Base-by-base conservation (phyloP, 208 protist species). In the Trypanosoma cruzi region DNA sequence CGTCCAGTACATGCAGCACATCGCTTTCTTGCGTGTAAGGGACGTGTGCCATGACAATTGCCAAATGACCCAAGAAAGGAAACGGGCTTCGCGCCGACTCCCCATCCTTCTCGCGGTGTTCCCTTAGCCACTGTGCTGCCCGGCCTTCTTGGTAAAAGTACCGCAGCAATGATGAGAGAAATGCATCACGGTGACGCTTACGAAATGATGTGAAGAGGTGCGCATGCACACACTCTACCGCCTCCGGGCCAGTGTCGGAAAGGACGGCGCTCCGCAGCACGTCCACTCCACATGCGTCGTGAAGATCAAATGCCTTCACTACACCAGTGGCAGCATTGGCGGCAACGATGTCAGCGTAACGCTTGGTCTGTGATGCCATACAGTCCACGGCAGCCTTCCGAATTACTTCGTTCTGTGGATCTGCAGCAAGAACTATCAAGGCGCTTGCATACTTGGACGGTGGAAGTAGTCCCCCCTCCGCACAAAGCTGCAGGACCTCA, bases 81-180 rank as follows among this genome's bases (percentile, higher is more conserved):
- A 85, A 44, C 8, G 84, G 75, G 65, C 76, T 64, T 40, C 34
- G 63, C 36, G 40, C 37, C 32, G 8, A 49, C 31, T n/a, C 64
- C 34, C 37, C 53, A 42, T 14, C 40, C 2, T 0, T 44, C 18
- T 26, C 44, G n/a, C 14, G 58, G 53, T 84, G 73, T 46, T 78
- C 76, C 26, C 44, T 73, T 46, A 81, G 72, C 87, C 87, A 92
- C 44, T 73, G 65, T 42, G 32, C 20, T 28, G 77, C 79, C 37
- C 81, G 86, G 18, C 40, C 62, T n/a, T 90, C 84, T 37, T 90
- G 75, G 65, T 92, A 88, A 68, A 96, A 82, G 64, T 75, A 82
- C 18, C 84, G 84, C 34, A 90, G 48, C 26, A 96, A 68, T 3
- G 78, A 79, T 11, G 76, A 82, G 50, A 93, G 40, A 59, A 91